Evolutionary conservation across 495 filamentous ascomycete genomes (phyloP), one percentile per base, ranked within the genome.

Genomic region (Aspergillus affinis): DNA sequence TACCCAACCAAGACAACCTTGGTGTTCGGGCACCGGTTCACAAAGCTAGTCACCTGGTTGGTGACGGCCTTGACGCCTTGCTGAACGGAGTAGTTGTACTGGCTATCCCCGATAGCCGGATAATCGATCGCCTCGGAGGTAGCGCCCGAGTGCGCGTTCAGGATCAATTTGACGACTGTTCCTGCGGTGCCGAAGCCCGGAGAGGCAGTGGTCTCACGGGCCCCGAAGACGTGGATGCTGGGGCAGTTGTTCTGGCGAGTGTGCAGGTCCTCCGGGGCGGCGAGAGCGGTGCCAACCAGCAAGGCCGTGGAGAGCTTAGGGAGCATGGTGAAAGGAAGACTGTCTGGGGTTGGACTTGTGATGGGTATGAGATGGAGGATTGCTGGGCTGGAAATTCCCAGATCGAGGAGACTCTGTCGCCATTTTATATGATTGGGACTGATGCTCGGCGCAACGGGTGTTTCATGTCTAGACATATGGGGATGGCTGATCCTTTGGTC

Each of bases 1-100:
- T 55, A 55, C 6, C 53, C 53, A 55, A 46, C 53, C 53, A 55
- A 19, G 5, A 47, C 30, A 45, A 55, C 12, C 44, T 55, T n/a
- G 2, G 30, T 46, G 15, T 55, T 36, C 3, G 30, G 36, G n/a
- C 53, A 55, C 8, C 20, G 18, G 4, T 21, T 47, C 36, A 55
- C 53, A 45, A 55, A 55, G 9, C 7, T 19, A 46, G 30, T 55
- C 18, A 55, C 53, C 36, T 55, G 53, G 20, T 27, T 45, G 44
- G 53, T 45, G 30, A 55, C 53, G 12, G 53, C 30, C 20, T 55
- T 30, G 20, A 45, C 30, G 15, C 53, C 53, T 6, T 21, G 6
- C n/a, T 46, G 53, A 47, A 47, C 30, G 3, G 53, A 53, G 19
- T n/a, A 12, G 5, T 3, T 32, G 51, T 23, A 53, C n/a, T n/a